Evolutionary conservation across 148 eudicot species (phyloP).

Genomic region (Rhododendron ovatum): DNA sequence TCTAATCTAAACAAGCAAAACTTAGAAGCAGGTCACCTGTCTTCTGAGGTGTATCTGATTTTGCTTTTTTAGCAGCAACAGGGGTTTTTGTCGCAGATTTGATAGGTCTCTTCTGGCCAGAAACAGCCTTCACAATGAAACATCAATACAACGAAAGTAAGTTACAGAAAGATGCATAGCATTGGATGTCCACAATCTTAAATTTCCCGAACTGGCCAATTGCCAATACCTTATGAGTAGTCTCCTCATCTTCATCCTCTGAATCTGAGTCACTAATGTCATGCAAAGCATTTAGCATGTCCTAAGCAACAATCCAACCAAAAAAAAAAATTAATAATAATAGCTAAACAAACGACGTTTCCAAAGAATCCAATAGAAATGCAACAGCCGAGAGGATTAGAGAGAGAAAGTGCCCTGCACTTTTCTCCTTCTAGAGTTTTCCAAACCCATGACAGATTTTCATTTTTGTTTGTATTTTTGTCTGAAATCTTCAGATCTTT

Average conservation of each 20-base stretch:
- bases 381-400: neutral
- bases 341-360: neutral
- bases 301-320: slow-evolving; percentile 15
- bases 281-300: slow-evolving; percentile 18
- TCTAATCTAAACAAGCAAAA: neutral
- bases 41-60: slow-evolving; percentile 47
- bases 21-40: slow-evolving; percentile 32
- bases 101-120: slow-evolving; percentile 39
- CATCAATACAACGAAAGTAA: neutral
- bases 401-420: neutral
- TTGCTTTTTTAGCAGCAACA: slow-evolving; percentile 47
- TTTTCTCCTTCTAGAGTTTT: neutral
- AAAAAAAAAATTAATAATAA: neutral
- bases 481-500: too few species aligned
- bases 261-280: slow-evolving; percentile 24
- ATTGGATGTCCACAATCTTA: neutral
- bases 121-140: slow-evolving; percentile 20
- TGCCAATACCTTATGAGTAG: slow-evolving; percentile 22
- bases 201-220: neutral
- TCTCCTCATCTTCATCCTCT: slow-evolving; percentile 34
- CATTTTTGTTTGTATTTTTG: neutral
- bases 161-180: neutral
- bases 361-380: neutral
- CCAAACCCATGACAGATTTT: neutral
- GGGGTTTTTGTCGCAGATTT: slow-evolving; percentile 43